These are phyloP conservation scores for Neurospora cerealis DNA, from an alignment of 495 filamentous ascomycete species.

Conservation along the genomic window DNA sequence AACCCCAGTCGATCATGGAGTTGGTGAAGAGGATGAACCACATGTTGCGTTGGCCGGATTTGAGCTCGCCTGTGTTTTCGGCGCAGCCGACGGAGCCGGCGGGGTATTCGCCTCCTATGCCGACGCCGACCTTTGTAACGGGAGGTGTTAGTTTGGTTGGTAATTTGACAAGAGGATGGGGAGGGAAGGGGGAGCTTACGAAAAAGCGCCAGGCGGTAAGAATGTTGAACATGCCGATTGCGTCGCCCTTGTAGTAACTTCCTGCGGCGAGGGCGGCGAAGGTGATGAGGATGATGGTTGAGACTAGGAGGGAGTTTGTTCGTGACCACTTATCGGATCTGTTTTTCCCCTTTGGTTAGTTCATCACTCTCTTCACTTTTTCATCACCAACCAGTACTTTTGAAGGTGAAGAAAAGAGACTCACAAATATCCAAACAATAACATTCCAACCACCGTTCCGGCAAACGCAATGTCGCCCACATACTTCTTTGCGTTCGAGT, in stretches of 20 bases:
- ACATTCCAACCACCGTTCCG: conserved; percentile 76
- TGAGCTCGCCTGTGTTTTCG: conserved; percentile 75
- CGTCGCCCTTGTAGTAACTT: conserved; percentile 59
- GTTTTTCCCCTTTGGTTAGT: not conserved
- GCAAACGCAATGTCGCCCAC: conserved; percentile 77
- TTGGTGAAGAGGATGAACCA: conserved; percentile 96
- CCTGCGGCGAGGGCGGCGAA: conserved; percentile 73
- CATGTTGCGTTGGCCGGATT: conserved; percentile 65
- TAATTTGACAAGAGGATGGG: not conserved
- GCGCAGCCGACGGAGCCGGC: conserved; percentile 78
- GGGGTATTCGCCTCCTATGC: conserved; percentile 72
- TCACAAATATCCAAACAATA: conserved; percentile 66
- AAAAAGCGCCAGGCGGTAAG: conserved; percentile 82
- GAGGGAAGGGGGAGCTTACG: conserved; percentile 47
- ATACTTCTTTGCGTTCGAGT: conserved; percentile 57
- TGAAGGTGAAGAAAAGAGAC: not conserved
- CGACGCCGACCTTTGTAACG: conserved; percentile 33
- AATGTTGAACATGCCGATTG: conserved; percentile 64
- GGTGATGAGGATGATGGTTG: conserved; percentile 71
- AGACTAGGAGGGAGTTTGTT: conserved; percentile 68
- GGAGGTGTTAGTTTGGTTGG: conserved; percentile 5
- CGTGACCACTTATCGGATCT: conserved; percentile 71
- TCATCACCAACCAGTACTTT: not conserved
- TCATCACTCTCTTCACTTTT: too few species aligned
- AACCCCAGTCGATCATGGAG: conserved; percentile 74